Evolutionary conservation across 2,329 filamentous ascomycete genomes (phyloP).

Genomic region (Iodosphaeria phyllophila): DNA sequence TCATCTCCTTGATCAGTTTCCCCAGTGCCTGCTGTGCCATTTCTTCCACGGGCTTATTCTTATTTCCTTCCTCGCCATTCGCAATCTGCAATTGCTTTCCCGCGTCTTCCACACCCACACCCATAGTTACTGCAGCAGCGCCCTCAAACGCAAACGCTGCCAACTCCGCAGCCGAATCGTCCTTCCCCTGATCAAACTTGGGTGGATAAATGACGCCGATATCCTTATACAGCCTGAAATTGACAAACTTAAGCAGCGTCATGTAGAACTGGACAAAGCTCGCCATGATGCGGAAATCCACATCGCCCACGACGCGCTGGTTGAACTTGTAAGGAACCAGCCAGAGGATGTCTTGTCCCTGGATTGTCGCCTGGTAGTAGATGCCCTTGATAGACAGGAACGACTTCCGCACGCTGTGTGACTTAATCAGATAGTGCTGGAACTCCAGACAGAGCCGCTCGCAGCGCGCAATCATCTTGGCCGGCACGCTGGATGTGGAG

Average conservation of each 20-base stretch:
- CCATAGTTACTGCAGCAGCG: slow-evolving; percentile 40
- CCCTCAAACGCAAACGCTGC: slow-evolving; percentile 83
- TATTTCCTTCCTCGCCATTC: slow-evolving; percentile 24
- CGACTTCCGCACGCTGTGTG: slow-evolving; percentile 80
- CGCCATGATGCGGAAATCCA: slow-evolving; percentile 98
- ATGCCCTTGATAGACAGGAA: slow-evolving; percentile 98
- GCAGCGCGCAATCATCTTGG: slow-evolving; percentile 90
- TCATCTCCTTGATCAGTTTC: slow-evolving; percentile 50
- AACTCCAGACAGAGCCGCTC: slow-evolving; percentile 89
- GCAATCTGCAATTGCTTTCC: slow-evolving; percentile 26
- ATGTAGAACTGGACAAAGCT: slow-evolving; percentile 99
- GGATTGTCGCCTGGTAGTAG: slow-evolving; percentile 95
- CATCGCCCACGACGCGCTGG: slow-evolving; percentile 78
- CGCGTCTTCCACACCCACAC: slow-evolving; percentile 30
- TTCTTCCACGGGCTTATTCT: slow-evolving; percentile 39
- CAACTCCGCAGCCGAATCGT: slow-evolving; percentile 78
- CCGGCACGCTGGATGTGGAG: slow-evolving; percentile 71
- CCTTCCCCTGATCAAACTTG: slow-evolving; percentile 73
- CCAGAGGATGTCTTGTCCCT: slow-evolving; percentile 94
- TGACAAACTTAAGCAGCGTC: slow-evolving; percentile 85
- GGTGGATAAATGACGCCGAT: slow-evolving; percentile 88
- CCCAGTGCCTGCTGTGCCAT: slow-evolving; percentile 47
- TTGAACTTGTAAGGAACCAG: slow-evolving; percentile 97
- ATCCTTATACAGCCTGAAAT: slow-evolving; percentile 85
- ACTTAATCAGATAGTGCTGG: slow-evolving; percentile 90